These are phyloP conservation scores for Viola odorata DNA, from an alignment of 345 rosid species.

Conservation along the genomic window DNA sequence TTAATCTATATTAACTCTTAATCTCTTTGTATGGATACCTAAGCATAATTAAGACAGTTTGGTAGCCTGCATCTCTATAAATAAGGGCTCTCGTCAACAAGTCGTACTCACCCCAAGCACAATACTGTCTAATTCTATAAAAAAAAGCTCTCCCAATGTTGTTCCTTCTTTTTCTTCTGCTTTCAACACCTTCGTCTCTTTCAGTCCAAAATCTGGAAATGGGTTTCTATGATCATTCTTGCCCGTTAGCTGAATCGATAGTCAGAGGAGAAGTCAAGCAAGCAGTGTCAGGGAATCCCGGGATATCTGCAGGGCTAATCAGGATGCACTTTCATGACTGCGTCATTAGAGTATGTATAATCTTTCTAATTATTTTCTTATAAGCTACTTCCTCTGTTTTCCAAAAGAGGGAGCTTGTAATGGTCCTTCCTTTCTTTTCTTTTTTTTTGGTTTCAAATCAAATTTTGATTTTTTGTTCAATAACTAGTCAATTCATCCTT, in stretches of 20 bases:
- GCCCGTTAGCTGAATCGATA: conserved; percentile 37
- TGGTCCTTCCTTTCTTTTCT: background rate
- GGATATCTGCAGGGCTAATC: conserved; percentile 44
- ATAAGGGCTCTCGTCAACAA: too few relatives aligned
- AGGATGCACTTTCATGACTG: conserved; percentile 65
- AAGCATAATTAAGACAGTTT: too few relatives aligned
- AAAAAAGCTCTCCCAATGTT: too few relatives aligned
- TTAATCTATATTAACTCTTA: too few relatives aligned
- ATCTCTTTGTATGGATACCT: too few relatives aligned
- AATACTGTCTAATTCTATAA: too few relatives aligned
- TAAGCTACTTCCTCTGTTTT: background rate
- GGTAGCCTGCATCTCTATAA: too few relatives aligned
- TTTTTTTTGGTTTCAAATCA: background rate
- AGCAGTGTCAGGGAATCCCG: conserved; percentile 27
- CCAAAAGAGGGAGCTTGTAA: background rate
- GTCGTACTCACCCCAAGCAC: too few relatives aligned
- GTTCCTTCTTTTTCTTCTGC: too few relatives aligned
- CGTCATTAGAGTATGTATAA: conserved; percentile 40
- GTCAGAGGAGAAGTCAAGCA: conserved; percentile 36
- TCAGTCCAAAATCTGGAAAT: too few relatives aligned
- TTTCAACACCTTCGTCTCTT: too few relatives aligned
- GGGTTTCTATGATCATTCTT: conserved; percentile 35
- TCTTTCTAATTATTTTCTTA: background rate
- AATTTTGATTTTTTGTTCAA: background rate
- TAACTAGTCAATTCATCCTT: too few relatives aligned